Evolutionary conservation across 768 basidiomycete species (phyloP), one percentile per base, ranked within the genome.

Genomic region (Astraeus odoratus): DNA sequence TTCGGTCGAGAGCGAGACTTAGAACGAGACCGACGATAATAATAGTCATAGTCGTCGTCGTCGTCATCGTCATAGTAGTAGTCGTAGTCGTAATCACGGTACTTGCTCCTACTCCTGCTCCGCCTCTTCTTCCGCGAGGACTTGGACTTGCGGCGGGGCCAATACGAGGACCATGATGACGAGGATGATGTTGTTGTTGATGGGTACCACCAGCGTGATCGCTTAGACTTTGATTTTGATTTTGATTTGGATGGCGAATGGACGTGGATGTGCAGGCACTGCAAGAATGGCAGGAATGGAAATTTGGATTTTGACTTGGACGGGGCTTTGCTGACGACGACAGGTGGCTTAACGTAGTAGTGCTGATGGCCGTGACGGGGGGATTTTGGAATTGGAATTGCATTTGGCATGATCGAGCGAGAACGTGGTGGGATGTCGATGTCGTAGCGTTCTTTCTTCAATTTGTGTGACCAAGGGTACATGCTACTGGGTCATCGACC

Each of bases 381-480:
- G 54, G 56, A 47, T 50, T 59, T 8, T 34, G 39, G 39, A 29
- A 29, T 41, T 26, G 39, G 3, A 41, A 41, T 44, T 42, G 57
- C 49, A 44, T 39, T 19, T 34, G 53, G 59, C 2, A 54, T 16
- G 37, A 52, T 25, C 48, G 43, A 44, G 39, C 48, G 38, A 0
- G 54, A 57, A 48, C 51, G 37, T 49, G 59, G 7, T 42, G 22
- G 40, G 50, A 27, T 43, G 41, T 50, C 55, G 16, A 52, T 48
- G 30, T 48, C 20, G 31, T 60, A 54, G 19, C 20, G 38, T 8
- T 52, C 30, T 31, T 26, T 52, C 46, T 54, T 51, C 39, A 63
- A 54, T 35, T 57, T 59, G 42, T 50, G 56, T 39, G 57, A 13
- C 58, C 57, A 56, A 47, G 60, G 52, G 43, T 61, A 56, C 9